Conservation (phyloP, 2,329 filamentous ascomycete genomes). For the Arthrinium puccinioides region DNA sequence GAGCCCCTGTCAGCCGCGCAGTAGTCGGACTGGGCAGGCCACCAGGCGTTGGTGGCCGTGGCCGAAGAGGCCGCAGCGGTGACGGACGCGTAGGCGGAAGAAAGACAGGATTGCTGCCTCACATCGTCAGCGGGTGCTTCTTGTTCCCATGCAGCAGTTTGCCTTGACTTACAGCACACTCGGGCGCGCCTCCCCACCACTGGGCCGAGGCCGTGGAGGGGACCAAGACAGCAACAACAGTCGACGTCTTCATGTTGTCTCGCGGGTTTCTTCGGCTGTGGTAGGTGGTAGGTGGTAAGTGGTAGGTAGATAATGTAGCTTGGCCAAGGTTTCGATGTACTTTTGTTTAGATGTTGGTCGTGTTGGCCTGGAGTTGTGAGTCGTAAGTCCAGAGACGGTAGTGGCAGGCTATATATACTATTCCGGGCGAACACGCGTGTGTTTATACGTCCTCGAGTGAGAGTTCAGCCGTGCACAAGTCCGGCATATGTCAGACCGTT, state of each 20-base stretch:
- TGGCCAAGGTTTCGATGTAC: neutral
- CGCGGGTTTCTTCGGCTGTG: neutral
- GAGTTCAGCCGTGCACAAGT: neutral
- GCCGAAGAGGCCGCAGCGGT: slow-evolving; percentile 20
- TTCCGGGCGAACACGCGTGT: no score
- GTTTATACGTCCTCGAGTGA: neutral
- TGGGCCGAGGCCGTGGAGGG: slow-evolving; percentile 22
- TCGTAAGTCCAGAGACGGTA: no score
- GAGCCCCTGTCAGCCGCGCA: slow-evolving; percentile 19
- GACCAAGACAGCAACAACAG: slow-evolving; percentile 16
- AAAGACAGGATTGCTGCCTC: slow-evolving; percentile 32
- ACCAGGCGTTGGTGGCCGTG: slow-evolving; percentile 13
- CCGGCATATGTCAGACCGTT: slow-evolving; percentile 2
- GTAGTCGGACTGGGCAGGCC: slow-evolving; percentile 23
- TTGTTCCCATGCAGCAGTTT: neutral
- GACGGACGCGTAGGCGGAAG: slow-evolving; percentile 26
- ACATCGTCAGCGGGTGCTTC: neutral
- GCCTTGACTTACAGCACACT: slow-evolving; percentile 32
- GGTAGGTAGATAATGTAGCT: neutral
- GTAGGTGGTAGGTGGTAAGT: neutral
- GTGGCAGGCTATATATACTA: no score
- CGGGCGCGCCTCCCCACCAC: slow-evolving; percentile 31
- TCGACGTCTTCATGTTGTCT: slow-evolving; percentile 24
- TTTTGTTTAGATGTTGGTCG: neutral
- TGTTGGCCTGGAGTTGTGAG: neutral